Conservation (phyloP, 495 filamentous ascomycete genomes). For the Trichocladium antarcticum region DNA sequence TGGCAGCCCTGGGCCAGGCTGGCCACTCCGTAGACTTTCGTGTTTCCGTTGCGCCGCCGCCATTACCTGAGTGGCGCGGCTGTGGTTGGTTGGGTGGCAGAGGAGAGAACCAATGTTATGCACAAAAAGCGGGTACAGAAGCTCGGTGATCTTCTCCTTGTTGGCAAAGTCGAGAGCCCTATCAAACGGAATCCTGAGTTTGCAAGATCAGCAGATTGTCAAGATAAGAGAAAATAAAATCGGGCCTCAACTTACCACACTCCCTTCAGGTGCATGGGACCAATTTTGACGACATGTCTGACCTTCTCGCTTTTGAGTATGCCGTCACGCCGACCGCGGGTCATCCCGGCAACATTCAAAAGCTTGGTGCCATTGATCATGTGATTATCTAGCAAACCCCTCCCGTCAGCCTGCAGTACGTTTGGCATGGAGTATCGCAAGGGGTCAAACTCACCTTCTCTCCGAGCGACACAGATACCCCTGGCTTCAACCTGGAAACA, state of each 20-base stretch:
- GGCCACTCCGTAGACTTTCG: conserved; percentile 42
- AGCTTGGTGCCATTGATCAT: conserved; percentile 99
- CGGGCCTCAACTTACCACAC: conserved; percentile 63
- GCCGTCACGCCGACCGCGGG: conserved; percentile 84
- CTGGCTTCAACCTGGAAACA: conserved; percentile 98
- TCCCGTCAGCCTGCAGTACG: neutral
- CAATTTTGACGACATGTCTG: conserved; percentile 95
- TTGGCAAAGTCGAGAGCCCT: conserved; percentile 95
- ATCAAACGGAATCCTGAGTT: conserved; percentile 86
- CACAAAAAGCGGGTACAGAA: conserved; percentile 90
- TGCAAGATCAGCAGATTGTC: conserved; percentile 4
- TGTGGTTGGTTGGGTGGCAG: conserved; percentile 87
- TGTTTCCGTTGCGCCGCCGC: conserved; percentile 59
- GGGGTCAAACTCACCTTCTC: conserved; percentile 59
- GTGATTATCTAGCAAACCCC: conserved; percentile 63
- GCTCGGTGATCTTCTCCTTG: conserved; percentile 97
- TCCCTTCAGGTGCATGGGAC: conserved; percentile 96
- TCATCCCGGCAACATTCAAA: conserved; percentile 96
- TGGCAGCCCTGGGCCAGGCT: conserved; percentile 52
- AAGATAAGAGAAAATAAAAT: neutral
- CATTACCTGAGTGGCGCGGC: conserved; percentile 71
- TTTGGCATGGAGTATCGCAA: neutral
- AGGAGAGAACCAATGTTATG: conserved; percentile 92
- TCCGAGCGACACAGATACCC: conserved; percentile 86
- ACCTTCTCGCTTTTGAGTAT: conserved; percentile 97